These are phyloP conservation scores for Theileria annulata DNA, from an alignment of 169 alveolate species.

Conservation along the genomic window DNA sequence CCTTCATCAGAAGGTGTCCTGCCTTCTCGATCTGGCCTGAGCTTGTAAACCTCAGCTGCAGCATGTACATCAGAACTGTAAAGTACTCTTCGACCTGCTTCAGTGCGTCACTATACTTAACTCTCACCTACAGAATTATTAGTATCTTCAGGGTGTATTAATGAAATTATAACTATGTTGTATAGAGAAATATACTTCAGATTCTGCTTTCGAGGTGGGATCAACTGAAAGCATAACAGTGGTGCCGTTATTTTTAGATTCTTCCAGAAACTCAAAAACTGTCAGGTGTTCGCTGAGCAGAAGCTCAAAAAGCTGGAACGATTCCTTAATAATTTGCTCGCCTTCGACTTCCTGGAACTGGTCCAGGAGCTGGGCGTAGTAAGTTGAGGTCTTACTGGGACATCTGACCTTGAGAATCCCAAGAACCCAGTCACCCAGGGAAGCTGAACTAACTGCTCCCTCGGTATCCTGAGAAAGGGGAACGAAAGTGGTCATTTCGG, in stretches of 20 bases:
- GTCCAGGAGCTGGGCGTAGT: slow-evolving; percentile 69
- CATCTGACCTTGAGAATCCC: slow-evolving; percentile 68
- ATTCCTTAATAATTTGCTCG: slow-evolving; percentile 71
- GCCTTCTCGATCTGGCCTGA: slow-evolving; percentile 74
- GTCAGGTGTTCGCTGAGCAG: slow-evolving; percentile 70
- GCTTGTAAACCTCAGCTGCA: slow-evolving; percentile 73
- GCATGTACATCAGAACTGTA: slow-evolving; percentile 73
- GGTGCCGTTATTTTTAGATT: slow-evolving; percentile 67
- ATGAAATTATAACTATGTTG: no score
- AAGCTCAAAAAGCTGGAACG: slow-evolving; percentile 71
- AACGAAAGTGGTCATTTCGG: slow-evolving; percentile 70
- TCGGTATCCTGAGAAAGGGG: slow-evolving; percentile 76
- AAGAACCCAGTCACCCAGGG: slow-evolving; percentile 78
- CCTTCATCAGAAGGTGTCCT: slow-evolving; percentile 64
- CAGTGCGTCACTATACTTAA: slow-evolving; percentile 46
- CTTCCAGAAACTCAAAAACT: slow-evolving; percentile 70
- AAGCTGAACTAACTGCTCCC: slow-evolving; percentile 76
- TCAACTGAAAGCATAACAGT: slow-evolving; percentile 58
- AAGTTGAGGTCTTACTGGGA: slow-evolving; percentile 65
- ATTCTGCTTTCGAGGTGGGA: slow-evolving; percentile 35
- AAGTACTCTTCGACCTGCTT: slow-evolving; percentile 78
- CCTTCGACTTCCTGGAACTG: slow-evolving; percentile 73
- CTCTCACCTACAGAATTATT: slow-evolving; percentile 26
- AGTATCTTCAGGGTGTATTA: no score
- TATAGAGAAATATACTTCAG: slow-evolving; percentile 25